Evolutionary conservation across 441 rosid species (phyloP), one percentile per base, ranked within the genome.

Genomic region (Adansonia gregorii): DNA sequence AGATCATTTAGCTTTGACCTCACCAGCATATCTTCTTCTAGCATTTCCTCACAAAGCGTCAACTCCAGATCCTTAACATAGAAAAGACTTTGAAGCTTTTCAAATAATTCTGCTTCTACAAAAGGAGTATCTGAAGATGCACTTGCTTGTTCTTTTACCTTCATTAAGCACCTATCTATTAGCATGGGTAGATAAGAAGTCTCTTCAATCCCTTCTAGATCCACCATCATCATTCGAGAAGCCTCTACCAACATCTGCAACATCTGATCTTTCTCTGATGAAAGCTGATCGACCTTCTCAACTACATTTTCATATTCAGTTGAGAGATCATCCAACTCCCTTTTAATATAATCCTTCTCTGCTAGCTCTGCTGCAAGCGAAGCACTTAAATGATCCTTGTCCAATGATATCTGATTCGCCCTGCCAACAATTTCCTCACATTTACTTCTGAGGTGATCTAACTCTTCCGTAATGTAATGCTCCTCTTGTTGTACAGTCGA

Each of bases 61-160:
- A 90, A 83, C 52, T 95, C 98, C 73, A 74, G 89, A 83, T 84
- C 78, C 81, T 82, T 87, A 72, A 86, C 84, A 87, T 92, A 93
- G 85, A 95, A 85, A 67, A 90, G 88, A 81, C 87, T 75, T 85
- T 91, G 93, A 84, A 90, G 74, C 80, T 82, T 90, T 80, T 91
- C 92, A 76, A 88, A 80, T 49, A 79, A 49, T 74, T 91, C 91
- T 77, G 77, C 56, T 69, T 86, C 82, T 72, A 74, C 82, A 64
- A 15, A 58, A 58, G 89, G 83, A 76, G 79, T 71, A 79, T 82
- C 80, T 70, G 77, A 60, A 78, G 92, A 76, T 56, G 82, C 69
- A 73, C 59, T 73, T 22, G n/a, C 73, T 74, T 86, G 79, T 79
- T 89, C 91, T 83, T 80, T 90, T 72, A 92, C 81, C 85, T 86